Percentiles rank a stretch among this genome's conserved stretches.
Evolutionary conservation across 148 eudicot species (phyloP).

Genomic region (Vaccinium macrocarpon): DNA sequence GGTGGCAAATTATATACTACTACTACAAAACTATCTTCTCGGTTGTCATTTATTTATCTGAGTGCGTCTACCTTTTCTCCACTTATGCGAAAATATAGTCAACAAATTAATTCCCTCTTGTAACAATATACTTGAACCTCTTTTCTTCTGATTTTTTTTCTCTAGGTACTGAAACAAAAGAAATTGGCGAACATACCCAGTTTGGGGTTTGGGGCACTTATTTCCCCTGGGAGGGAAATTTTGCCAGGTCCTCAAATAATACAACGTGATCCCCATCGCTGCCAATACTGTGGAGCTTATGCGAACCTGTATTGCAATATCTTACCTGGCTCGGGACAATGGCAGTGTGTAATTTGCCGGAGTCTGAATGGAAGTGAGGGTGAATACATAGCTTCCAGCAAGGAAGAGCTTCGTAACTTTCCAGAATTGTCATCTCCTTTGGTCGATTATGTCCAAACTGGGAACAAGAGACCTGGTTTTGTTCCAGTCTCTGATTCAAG

Average conservation of each 20-base stretch:
- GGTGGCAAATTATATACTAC: neutral
- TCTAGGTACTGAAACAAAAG: constrained; percentile 78
- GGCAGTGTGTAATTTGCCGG: constrained; percentile 90
- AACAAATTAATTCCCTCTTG: neutral
- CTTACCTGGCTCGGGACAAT: constrained; percentile 81
- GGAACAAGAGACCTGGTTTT: constrained; percentile 70
- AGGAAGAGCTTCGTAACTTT: constrained; percentile 70
- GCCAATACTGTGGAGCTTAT: constrained; percentile 80
- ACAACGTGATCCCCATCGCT: constrained; percentile 74
- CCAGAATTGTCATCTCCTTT: constrained; percentile 70
- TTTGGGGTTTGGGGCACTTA: constrained; percentile 81
- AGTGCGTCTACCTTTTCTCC: neutral
- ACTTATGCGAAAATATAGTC: neutral
- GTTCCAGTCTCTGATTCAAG: constrained; percentile 87
- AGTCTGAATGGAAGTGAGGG: constrained; percentile 82
- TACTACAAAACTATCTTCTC: neutral
- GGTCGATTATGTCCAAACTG: constrained; percentile 79
- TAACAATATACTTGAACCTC: neutral
- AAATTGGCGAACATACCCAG: constrained; percentile 75
- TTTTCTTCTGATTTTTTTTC: constrained; percentile 2
- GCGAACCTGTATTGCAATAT: constrained; percentile 83
- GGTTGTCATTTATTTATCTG: neutral
- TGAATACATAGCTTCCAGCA: constrained; percentile 76
- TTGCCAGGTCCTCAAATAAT: constrained; percentile 74
- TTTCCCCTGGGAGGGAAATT: constrained; percentile 77